Percentiles rank a stretch among this genome's conserved stretches.
These are phyloP conservation scores for Melampsora larici-populina DNA, from an alignment of 1,284 basidiomycete species.

Conservation along the genomic window DNA sequence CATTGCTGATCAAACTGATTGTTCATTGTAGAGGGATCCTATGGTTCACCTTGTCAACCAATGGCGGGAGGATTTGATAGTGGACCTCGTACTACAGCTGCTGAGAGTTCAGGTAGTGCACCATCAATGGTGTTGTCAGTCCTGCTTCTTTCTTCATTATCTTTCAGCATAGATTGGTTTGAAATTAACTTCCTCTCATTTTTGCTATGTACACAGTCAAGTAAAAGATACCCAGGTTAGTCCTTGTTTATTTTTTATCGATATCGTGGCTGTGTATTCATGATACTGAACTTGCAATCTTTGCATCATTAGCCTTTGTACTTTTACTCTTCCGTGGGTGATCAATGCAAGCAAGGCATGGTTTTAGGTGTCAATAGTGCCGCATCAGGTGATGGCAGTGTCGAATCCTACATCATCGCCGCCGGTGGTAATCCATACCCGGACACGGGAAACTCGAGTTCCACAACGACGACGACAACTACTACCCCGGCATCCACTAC, in stretches of 20 bases:
- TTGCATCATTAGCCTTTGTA: conserved; percentile 27
- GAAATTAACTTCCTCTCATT: neutral
- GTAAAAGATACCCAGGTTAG: conserved; percentile 31
- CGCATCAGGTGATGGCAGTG: conserved; percentile 13
- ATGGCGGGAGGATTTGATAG: conserved; percentile 32
- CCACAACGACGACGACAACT: neutral
- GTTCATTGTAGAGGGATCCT: conserved; percentile 14
- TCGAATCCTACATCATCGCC: conserved; percentile 29
- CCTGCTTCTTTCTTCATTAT: neutral
- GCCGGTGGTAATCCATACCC: conserved; percentile 30
- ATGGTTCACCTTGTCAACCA: conserved; percentile 26
- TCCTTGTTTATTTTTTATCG: neutral
- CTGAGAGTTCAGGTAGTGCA: conserved; percentile 23
- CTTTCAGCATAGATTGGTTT: neutral
- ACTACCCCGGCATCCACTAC: neutral
- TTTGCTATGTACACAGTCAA: conserved; percentile 2
- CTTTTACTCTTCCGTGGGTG: conserved; percentile 38
- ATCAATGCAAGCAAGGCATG: conserved; percentile 41
- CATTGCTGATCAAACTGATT: too few relatives aligned
- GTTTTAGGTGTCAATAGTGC: conserved; percentile 30
- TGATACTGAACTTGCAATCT: neutral
- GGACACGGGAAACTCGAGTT: conserved; percentile 14
- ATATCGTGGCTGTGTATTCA: too few relatives aligned
- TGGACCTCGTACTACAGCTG: conserved; percentile 27
- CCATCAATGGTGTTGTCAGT: conserved; percentile 33